Conservation (phyloP, 2,329 filamentous ascomycete genomes). For the Ophiostoma novo-ulmi region DNA sequence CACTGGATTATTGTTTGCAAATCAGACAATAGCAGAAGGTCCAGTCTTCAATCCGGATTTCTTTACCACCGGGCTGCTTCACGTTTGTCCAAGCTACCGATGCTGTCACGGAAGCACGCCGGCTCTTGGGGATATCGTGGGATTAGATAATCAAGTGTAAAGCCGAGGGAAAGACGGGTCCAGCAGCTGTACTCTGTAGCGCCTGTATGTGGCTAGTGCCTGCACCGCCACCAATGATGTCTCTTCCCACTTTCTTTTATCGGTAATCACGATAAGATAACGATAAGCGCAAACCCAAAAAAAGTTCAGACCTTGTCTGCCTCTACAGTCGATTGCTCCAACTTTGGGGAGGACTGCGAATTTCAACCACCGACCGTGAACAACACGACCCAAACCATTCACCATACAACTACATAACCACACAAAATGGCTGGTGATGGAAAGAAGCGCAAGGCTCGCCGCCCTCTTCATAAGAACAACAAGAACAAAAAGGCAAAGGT, state of each 20-base stretch:
- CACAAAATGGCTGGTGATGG: conserved; percentile 6
- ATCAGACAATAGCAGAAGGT: neutral
- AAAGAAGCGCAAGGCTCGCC: conserved; percentile 16
- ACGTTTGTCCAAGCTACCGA: neutral
- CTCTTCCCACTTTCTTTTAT: neutral
- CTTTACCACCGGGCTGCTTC: neutral
- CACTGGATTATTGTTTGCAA: neutral
- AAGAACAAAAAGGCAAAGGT: neutral
- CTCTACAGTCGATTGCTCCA: neutral
- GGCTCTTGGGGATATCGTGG: neutral
- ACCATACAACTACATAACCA: neutral
- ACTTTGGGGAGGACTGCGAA: neutral
- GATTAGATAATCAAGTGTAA: neutral
- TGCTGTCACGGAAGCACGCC: neutral
- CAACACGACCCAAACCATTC: neutral
- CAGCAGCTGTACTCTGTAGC: neutral
- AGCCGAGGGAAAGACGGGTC: conserved; percentile 2
- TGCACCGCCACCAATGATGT: conserved; percentile 8
- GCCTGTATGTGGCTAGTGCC: neutral
- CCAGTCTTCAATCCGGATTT: neutral
- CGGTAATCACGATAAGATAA: neutral
- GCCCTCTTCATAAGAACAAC: conserved; percentile 5
- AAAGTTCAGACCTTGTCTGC: neutral
- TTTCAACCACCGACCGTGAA: neutral
- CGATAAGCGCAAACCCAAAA: conserved; percentile 8